Conservation (phyloP, 306 rosid genomes). For the Castanospermum australe region DNA sequence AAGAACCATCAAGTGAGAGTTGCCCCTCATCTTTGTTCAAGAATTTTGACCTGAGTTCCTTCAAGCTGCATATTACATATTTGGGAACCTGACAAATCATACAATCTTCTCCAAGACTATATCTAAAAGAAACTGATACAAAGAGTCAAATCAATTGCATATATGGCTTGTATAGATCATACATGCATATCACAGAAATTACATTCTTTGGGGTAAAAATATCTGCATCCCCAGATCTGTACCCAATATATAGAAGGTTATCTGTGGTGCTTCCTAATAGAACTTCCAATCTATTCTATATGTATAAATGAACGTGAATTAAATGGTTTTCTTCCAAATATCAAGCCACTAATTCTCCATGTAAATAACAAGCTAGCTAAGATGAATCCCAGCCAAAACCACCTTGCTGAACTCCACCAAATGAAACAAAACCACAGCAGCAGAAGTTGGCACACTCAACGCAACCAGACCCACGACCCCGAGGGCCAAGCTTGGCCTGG, state of each 20-base stretch:
- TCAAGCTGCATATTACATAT: not conserved
- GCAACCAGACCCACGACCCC: slow-evolving; percentile 38
- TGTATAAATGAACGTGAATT: not conserved
- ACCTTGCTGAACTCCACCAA: slow-evolving; percentile 15
- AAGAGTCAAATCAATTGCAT: not conserved
- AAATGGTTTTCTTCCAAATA: slow-evolving; percentile 29
- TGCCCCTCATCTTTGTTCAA: not conserved
- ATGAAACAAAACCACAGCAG: slow-evolving; percentile 24
- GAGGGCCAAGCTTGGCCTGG: slow-evolving; percentile 51
- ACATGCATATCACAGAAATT: not conserved
- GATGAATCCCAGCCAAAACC: slow-evolving; percentile 23
- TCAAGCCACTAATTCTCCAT: slow-evolving; percentile 23
- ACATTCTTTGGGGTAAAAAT: not conserved
- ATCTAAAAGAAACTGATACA: not conserved
- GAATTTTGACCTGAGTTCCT: not conserved
- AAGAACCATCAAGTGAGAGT: not conserved
- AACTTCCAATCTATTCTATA: not conserved
- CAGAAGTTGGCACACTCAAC: slow-evolving; percentile 36
- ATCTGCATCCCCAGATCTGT: not conserved
- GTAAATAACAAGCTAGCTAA: not conserved
- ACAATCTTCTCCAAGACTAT: not conserved
- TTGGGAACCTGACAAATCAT: not conserved
- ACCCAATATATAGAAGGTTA: too few relatives aligned
- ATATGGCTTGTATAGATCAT: not conserved
- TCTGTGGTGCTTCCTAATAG: not conserved